phyloP scores from a whole-genome alignment of 148 eudicot species.

The Mesembryanthemum crystallinum region DNA sequence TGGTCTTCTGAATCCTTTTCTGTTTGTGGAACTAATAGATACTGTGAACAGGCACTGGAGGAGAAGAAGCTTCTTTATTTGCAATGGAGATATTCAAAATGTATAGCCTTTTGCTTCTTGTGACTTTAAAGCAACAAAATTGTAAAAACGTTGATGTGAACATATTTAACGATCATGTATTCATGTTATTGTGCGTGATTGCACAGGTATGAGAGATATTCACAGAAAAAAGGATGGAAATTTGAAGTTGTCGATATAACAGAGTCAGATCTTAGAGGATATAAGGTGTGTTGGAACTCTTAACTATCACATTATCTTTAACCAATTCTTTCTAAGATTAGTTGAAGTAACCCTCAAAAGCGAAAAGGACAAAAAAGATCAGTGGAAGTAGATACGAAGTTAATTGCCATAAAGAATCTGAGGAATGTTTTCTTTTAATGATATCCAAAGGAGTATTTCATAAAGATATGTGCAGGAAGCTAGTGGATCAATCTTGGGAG shows the following conservation, averaged over 20 bases:
- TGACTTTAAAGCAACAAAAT: not conserved
- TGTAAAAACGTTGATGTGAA: not conserved
- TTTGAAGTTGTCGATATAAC: slow-evolving; percentile 73
- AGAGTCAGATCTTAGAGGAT: slow-evolving; percentile 78
- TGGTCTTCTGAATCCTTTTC: not conserved
- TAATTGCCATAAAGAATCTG: not conserved
- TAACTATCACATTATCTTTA: not conserved
- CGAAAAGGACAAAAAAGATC: too few species aligned
- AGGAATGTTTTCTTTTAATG: slow-evolving; percentile 9
- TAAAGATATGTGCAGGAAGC: slow-evolving; percentile 62
- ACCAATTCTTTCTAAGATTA: not conserved
- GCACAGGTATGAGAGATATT: slow-evolving; percentile 80
- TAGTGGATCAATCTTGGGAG: slow-evolving; percentile 80
- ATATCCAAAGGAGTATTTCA: slow-evolving; percentile 1
- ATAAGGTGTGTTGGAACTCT: slow-evolving; percentile 52
- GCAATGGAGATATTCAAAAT: slow-evolving; percentile 92
- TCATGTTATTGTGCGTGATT: slow-evolving; percentile 13
- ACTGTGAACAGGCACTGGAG: slow-evolving; percentile 71
- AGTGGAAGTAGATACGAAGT: not conserved
- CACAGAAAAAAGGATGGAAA: slow-evolving; percentile 83
- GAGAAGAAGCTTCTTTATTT: slow-evolving; percentile 96
- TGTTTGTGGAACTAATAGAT: not conserved
- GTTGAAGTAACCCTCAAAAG: too few species aligned
- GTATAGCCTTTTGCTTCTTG: slow-evolving; percentile 33
- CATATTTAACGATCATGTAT: not conserved